Percentiles rank a stretch among this genome's conserved stretches.
Conservation (phyloP, 2,329 filamentous ascomycete genomes). For the Fusarium scirpi region DNA sequence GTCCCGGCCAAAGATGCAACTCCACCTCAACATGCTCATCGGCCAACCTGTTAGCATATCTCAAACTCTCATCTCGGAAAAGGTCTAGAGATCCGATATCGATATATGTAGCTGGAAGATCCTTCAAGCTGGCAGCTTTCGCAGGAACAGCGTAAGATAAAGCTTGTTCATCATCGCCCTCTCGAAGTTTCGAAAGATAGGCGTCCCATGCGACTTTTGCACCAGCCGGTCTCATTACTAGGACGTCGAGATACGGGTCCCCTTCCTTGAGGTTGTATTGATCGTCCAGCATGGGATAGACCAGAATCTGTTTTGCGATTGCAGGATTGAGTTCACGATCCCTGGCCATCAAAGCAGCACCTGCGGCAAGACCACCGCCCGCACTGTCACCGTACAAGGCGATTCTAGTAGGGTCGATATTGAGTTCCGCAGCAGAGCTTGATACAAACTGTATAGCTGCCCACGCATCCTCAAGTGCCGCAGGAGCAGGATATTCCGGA, state of each 20-base stretch:
- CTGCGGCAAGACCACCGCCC: slow-evolving; percentile 25
- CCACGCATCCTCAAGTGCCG: slow-evolving; percentile 22
- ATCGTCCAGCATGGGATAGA: slow-evolving; percentile 38
- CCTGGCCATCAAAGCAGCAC: slow-evolving; percentile 12
- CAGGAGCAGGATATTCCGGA: slow-evolving; percentile 26
- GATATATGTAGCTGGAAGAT: slow-evolving; percentile 54
- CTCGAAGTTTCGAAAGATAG: slow-evolving; percentile 7
- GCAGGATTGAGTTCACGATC: slow-evolving; percentile 11
- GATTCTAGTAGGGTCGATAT: slow-evolving; percentile 21
- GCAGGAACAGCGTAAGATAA: slow-evolving; percentile 43
- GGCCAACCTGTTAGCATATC: slow-evolving; percentile 8
- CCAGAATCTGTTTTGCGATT: slow-evolving; percentile 15
- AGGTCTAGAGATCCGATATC: slow-evolving; percentile 56
- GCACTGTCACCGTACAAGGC: slow-evolving; percentile 25
- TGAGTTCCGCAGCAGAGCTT: slow-evolving; percentile 1
- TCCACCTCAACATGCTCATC: slow-evolving; percentile 46
- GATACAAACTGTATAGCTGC: slow-evolving; percentile 18
- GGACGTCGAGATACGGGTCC: slow-evolving; percentile 12
- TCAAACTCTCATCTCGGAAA: slow-evolving; percentile 44
- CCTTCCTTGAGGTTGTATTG: not conserved
- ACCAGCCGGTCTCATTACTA: slow-evolving; percentile 35
- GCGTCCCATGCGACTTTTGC: slow-evolving; percentile 45
- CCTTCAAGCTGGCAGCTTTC: slow-evolving; percentile 37
- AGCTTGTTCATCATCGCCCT: slow-evolving; percentile 5
- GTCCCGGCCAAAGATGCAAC: slow-evolving; percentile 55